phyloP scores from a whole-genome alignment of 768 basidiomycete genomes.

The Hirschioporus abietinus region DNA sequence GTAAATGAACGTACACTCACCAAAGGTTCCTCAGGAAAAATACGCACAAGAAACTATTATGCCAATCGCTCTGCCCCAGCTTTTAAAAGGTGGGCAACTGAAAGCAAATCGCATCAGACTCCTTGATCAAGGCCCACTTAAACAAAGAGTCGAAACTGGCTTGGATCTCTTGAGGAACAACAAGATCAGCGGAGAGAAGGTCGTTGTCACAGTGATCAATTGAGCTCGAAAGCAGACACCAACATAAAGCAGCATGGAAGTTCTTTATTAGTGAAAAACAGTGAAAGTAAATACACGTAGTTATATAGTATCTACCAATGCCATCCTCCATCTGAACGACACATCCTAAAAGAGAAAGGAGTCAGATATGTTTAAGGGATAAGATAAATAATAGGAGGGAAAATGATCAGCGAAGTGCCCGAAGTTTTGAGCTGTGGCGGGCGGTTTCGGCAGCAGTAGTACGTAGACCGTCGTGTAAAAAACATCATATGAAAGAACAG shows the following conservation, averaged over 20 bases:
- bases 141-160: conserved; percentile 36
- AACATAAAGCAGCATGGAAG: neutral
- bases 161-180: conserved; percentile 42
- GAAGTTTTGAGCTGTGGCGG: conserved; percentile 1
- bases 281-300: neutral
- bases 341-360: neutral
- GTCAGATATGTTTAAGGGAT: neutral
- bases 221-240: neutral
- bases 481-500: neutral
- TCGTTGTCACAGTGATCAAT: conserved; percentile 33
- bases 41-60: conserved; percentile 38
- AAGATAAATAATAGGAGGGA: neutral
- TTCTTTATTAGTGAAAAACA: neutral
- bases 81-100: conserved; percentile 34
- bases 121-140: conserved; percentile 36
- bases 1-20: neutral
- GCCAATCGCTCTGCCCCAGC: conserved; percentile 38
- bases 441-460: conserved; percentile 1
- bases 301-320: neutral
- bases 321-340: neutral
- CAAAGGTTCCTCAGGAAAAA: conserved; percentile 28
- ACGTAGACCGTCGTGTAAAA: neutral
- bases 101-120: conserved; percentile 37
- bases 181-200: conserved; percentile 46
- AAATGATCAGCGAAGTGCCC: neutral